Percentiles rank a stretch among this genome's conserved stretches.
These are phyloP conservation scores for Diaporthe aspalathi DNA, from an alignment of 2,329 filamentous ascomycete species.

Conservation along the genomic window DNA sequence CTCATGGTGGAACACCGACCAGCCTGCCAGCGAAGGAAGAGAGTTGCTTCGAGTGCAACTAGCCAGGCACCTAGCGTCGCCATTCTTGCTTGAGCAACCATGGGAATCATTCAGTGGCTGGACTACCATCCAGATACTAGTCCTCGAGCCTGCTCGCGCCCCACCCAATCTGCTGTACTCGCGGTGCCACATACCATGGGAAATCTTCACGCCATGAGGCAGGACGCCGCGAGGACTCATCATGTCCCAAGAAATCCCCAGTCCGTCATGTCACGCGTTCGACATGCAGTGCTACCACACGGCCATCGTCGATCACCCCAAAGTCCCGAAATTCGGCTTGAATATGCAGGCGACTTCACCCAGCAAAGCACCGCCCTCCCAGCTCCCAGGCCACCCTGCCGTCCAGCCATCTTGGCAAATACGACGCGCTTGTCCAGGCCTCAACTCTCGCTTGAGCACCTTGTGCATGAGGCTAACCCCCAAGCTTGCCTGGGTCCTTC, in stretches of 20 bases:
- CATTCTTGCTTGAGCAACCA: not conserved
- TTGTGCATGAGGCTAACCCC: slow-evolving; percentile 30
- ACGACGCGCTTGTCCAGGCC: slow-evolving; percentile 16
- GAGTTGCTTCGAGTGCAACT: not conserved
- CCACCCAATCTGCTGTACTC: not conserved
- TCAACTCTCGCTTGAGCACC: slow-evolving; percentile 29
- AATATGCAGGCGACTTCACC: not conserved
- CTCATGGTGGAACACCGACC: not conserved
- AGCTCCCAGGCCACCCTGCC: not conserved
- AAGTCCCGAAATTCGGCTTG: slow-evolving; percentile 28
- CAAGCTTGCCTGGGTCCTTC: slow-evolving; percentile 13
- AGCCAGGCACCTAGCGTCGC: not conserved
- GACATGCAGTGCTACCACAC: slow-evolving; percentile 14
- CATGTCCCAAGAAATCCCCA: not conserved
- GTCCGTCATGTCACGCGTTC: slow-evolving; percentile 22
- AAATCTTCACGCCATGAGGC: not conserved
- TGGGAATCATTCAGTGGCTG: not conserved
- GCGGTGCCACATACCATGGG: not conserved
- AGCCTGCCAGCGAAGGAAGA: not conserved
- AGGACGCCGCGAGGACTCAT: not conserved
- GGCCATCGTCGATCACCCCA: not conserved
- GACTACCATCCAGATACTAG: not conserved
- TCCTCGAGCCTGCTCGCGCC: slow-evolving; percentile 12
- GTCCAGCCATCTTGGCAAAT: slow-evolving; percentile 25
- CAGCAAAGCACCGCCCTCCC: slow-evolving; percentile 5